A percentile compares a stretch with the other conserved stretches of the same genome.
Conservation (phyloP, 208 protist species). For the Leishmania amazonensis region DNA sequence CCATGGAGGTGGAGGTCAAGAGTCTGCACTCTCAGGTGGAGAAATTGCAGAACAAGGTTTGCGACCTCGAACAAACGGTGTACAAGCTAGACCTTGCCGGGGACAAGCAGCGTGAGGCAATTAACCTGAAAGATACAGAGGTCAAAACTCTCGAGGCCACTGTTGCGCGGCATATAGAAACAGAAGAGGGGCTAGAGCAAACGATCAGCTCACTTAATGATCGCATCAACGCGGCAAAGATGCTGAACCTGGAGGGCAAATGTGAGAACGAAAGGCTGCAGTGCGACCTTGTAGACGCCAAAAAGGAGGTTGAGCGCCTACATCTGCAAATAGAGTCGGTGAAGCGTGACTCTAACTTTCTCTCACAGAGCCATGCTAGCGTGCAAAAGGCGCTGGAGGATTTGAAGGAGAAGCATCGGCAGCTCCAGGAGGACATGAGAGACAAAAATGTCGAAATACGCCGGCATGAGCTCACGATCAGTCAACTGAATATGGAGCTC, state of each 20-base stretch:
- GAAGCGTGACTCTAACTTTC: conserved; percentile 52
- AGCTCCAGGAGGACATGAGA: conserved; percentile 57
- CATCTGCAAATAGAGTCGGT: conserved; percentile 48
- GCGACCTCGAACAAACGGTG: conserved; percentile 66
- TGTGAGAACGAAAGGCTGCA: conserved; percentile 60
- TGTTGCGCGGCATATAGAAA: conserved; percentile 41
- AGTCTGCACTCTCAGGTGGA: conserved; percentile 49
- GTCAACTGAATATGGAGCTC: conserved; percentile 62
- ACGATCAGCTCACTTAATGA: conserved; percentile 76
- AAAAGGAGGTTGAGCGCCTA: conserved; percentile 62
- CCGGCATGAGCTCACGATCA: conserved; percentile 64
- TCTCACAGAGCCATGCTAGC: conserved; percentile 39
- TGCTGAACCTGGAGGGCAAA: conserved; percentile 67
- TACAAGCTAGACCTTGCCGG: conserved; percentile 71
- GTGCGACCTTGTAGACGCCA: conserved; percentile 55
- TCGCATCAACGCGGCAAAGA: conserved; percentile 66
- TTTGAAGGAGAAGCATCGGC: conserved; percentile 42
- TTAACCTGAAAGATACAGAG: conserved; percentile 75
- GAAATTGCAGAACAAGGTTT: conserved; percentile 60
- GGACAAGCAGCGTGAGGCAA: conserved; percentile 64
- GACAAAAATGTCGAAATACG: conserved; percentile 65
- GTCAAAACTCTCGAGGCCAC: conserved; percentile 58
- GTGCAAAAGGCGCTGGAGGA: conserved; percentile 66
- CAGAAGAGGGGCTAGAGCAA: conserved; percentile 68
- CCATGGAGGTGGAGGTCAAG: conserved; percentile 43